Conservation (phyloP, 2,329 filamentous ascomycete genomes). For the Claviceps sp. region DNA sequence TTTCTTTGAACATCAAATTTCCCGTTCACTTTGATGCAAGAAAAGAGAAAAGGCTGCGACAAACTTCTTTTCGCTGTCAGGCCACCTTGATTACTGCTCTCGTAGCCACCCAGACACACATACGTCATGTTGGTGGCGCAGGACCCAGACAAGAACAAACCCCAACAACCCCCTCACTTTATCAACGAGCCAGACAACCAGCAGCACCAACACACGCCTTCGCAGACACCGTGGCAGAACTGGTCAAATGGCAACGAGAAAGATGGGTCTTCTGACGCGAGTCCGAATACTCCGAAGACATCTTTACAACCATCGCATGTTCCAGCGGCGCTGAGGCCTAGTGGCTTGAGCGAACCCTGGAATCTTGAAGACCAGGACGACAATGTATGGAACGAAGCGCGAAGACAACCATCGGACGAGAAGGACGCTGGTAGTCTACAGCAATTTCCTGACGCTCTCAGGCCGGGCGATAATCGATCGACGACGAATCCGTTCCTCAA, state of each 20-base stretch:
- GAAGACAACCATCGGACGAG: constrained; percentile 5
- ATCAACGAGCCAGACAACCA: not conserved
- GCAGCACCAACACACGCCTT: not conserved
- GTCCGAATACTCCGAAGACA: constrained; percentile 2
- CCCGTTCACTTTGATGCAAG: not conserved
- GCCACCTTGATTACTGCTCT: not conserved
- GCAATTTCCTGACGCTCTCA: constrained; percentile 19
- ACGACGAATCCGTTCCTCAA: constrained; percentile 42
- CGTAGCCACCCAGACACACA: not conserved
- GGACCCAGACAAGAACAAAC: not conserved
- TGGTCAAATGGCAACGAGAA: constrained; percentile 13
- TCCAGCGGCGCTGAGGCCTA: constrained; percentile 21
- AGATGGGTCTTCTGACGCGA: constrained; percentile 3
- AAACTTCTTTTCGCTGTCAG: not conserved
- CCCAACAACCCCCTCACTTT: not conserved
- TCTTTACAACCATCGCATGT: constrained; percentile 9
- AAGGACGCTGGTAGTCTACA: constrained; percentile 2
- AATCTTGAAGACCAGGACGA: constrained; percentile 15
- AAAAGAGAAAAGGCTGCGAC: not conserved
- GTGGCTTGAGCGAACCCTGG: constrained; percentile 10
- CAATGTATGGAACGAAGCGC: constrained; percentile 19
- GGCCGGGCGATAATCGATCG: constrained; percentile 19
- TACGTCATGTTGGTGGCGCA: constrained; percentile 5
- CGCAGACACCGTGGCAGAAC: constrained; percentile 13
- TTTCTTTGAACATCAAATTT: not conserved